Conservation (phyloP, 2,329 filamentous ascomycete species). For the Fusarium avenaceum region DNA sequence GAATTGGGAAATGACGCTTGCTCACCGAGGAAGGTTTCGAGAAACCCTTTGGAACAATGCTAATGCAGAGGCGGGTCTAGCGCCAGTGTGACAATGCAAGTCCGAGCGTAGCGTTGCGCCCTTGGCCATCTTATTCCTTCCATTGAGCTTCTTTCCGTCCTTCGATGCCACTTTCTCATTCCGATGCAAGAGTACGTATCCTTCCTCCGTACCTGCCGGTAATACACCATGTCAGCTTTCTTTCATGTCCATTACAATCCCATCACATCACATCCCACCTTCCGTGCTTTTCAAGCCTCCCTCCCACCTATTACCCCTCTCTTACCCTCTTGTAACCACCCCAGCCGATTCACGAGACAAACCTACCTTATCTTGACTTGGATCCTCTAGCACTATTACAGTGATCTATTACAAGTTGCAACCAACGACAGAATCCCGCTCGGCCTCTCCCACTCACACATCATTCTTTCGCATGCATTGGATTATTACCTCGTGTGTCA, state of each 20-base stretch:
- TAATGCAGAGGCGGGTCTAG: constrained; percentile 39
- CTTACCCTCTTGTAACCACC: not conserved
- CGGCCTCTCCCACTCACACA: constrained; percentile 8
- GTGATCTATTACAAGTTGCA: not conserved
- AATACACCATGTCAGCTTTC: not conserved
- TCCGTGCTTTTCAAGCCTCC: constrained; percentile 28
- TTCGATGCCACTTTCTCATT: constrained; percentile 35
- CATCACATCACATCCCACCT: constrained; percentile 25
- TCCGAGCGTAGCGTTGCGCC: constrained; percentile 43
- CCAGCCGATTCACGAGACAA: constrained; percentile 17
- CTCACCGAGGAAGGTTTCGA: constrained; percentile 54
- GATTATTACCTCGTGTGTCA: constrained; percentile 13
- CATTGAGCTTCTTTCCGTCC: constrained; percentile 40
- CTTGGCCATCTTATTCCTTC: constrained; percentile 31
- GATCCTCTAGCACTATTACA: no score
- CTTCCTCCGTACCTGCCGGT: not conserved
- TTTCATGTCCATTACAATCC: constrained; percentile 11
- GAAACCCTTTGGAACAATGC: constrained; percentile 52
- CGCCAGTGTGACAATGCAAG: constrained; percentile 35
- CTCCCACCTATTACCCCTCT: constrained; percentile 7
- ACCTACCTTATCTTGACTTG: not conserved
- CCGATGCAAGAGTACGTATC: constrained; percentile 20
- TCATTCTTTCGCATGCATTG: constrained; percentile 2
- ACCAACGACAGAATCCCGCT: constrained; percentile 11
- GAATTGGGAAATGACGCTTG: constrained; percentile 51